Evolutionary conservation across 192 early-diverging fungal species (phyloP).

Genomic region (Podila minutissima): DNA sequence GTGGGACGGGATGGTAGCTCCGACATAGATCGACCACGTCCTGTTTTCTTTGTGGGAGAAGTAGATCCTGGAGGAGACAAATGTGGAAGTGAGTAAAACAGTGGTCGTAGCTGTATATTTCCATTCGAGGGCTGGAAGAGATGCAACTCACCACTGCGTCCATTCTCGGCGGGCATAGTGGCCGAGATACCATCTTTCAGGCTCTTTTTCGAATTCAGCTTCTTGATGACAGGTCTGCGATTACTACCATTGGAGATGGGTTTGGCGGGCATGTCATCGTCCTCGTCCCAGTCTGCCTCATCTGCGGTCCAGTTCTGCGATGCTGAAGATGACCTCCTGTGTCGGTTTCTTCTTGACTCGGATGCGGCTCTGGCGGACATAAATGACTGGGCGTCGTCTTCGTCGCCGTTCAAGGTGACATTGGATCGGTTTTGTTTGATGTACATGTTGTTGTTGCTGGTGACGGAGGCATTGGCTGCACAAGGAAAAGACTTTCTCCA

Average conservation of each 20-base stretch:
- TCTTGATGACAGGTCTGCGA: constrained; percentile 10
- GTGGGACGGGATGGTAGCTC: constrained; percentile 25
- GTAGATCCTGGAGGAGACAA: background rate
- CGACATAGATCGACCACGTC: constrained; percentile 33
- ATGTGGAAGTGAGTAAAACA: background rate
- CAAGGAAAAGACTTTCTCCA: constrained; percentile 63
- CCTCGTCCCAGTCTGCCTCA: constrained; percentile 34
- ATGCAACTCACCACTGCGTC: constrained; percentile 7
- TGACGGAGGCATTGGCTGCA: constrained; percentile 24
- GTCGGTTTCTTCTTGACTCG: constrained; percentile 23
- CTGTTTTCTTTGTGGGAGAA: constrained; percentile 1
- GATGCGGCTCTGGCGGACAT: constrained; percentile 30
- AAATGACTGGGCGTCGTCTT: constrained; percentile 36
- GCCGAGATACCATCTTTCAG: constrained; percentile 30
- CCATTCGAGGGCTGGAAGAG: background rate
- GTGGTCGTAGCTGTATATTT: background rate
- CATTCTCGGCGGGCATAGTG: constrained; percentile 16
- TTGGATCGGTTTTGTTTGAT: constrained; percentile 29
- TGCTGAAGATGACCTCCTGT: constrained; percentile 22
- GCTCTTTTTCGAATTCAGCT: constrained; percentile 14
- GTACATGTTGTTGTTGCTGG: constrained; percentile 21
- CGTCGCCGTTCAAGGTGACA: constrained; percentile 18
- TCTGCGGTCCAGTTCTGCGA: constrained; percentile 45
- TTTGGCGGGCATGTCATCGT: constrained; percentile 18
- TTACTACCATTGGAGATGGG: background rate